phyloP scores from a whole-genome alignment of 306 rosid genomes.

The Sechiopsis laciniata region DNA sequence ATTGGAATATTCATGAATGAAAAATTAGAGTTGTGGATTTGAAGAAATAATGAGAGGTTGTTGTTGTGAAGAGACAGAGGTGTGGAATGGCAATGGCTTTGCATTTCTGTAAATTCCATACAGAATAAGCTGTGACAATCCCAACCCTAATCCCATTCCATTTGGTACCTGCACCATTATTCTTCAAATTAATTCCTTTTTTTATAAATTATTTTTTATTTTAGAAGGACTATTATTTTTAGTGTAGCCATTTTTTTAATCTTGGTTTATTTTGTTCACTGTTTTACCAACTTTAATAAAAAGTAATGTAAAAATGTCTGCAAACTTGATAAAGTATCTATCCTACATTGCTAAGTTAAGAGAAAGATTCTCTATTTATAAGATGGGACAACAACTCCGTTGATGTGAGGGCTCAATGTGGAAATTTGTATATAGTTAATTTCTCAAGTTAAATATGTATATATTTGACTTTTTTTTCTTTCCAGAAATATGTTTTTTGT shows the following conservation, averaged over 20 bases:
- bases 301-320: background rate
- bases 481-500: too few species aligned
- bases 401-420: too few species aligned
- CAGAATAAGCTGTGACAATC: background rate
- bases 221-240: too few species aligned
- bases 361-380: too few species aligned
- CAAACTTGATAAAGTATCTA: too few species aligned
- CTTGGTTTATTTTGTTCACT: background rate
- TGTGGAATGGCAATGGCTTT: background rate
- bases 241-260: too few species aligned
- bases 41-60: slow-evolving; percentile 12
- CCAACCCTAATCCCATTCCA: slow-evolving; percentile 15
- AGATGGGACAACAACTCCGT: too few species aligned
- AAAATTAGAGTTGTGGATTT: background rate
- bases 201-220: too few species aligned
- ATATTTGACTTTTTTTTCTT: too few species aligned
- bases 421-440: too few species aligned
- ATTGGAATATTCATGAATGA: background rate
- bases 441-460: too few species aligned
- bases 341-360: too few species aligned
- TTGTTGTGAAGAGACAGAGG: background rate
- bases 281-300: background rate
- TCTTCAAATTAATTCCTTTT: background rate
- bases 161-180: slow-evolving; percentile 10
- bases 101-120: slow-evolving; percentile 20